Conservation (phyloP, 2,329 filamentous ascomycete genomes). For the Trichoderma aggressivum region DNA sequence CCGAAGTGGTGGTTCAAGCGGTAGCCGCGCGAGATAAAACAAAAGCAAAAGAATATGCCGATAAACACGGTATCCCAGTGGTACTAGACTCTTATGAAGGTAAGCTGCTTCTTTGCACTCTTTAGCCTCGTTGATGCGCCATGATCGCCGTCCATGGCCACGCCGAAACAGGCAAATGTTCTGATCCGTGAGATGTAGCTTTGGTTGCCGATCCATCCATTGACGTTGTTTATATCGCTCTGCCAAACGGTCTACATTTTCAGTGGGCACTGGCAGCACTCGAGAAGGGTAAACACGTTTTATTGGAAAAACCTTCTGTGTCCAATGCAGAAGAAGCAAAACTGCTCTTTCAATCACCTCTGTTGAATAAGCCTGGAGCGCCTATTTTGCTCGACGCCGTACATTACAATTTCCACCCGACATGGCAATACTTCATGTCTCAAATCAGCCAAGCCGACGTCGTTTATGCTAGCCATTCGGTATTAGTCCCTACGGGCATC, state of each 20-base stretch:
- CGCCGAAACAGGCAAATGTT: not conserved
- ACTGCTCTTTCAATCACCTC: not conserved
- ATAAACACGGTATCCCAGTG: not conserved
- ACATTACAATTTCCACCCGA: not conserved
- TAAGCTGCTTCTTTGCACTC: not conserved
- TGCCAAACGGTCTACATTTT: constrained; percentile 41
- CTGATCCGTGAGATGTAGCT: constrained; percentile 20
- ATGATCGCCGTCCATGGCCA: not conserved
- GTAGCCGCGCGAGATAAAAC: not conserved
- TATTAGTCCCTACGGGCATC: not conserved
- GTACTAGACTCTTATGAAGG: not conserved
- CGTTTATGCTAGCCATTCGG: not conserved
- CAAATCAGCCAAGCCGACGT: not conserved
- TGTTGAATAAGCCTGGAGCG: not conserved
- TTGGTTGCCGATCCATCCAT: constrained; percentile 35
- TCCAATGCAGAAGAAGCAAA: not conserved
- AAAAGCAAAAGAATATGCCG: not conserved
- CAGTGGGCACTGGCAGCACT: constrained; percentile 47
- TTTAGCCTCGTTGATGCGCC: not conserved
- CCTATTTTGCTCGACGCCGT: not conserved
- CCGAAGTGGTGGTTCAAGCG: not conserved
- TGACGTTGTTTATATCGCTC: constrained; percentile 48
- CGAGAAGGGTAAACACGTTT: constrained; percentile 42
- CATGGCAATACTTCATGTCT: not conserved
- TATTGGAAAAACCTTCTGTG: not conserved